Percentiles rank a stretch among this genome's conserved stretches.
Evolutionary conservation across 176 grass and related monocot species (phyloP).

Genomic region (bread wheat (Triticum aestivum)): DNA sequence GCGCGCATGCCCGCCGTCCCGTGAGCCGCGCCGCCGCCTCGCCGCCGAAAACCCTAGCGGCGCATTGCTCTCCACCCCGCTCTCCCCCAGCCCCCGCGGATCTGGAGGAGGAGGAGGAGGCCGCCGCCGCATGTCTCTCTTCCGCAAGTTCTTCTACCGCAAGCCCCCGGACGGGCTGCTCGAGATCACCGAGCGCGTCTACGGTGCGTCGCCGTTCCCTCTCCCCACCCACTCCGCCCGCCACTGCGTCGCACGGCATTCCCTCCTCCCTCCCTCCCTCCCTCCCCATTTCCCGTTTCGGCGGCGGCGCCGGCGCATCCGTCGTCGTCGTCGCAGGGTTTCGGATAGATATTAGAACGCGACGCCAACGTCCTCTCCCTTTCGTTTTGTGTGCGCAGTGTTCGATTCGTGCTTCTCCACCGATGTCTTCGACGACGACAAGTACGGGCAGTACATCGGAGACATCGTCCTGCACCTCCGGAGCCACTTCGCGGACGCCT

Average conservation of each 20-base stretch:
- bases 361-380: not conserved
- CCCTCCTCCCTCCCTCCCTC: not conserved
- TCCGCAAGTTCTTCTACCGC: slow-evolving; percentile 98
- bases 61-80: not conserved
- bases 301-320: no score
- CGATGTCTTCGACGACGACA: slow-evolving; percentile 69
- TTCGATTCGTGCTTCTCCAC: slow-evolving; percentile 99
- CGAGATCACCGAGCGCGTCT: slow-evolving; percentile 96
- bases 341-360: not conserved
- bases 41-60: slow-evolving; percentile 12
- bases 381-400: slow-evolving; percentile 39
- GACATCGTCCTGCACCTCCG: slow-evolving; percentile 77
- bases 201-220: slow-evolving; percentile 48
- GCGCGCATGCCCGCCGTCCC: not conserved
- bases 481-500: slow-evolving; percentile 77
- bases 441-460: slow-evolving; percentile 73
- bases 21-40: not conserved
- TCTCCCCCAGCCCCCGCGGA: not conserved
- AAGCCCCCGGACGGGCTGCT: slow-evolving; percentile 96
- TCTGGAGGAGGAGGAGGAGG: slow-evolving; percentile 19
- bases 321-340: not conserved
- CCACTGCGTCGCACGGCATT: not conserved
- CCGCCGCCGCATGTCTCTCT: slow-evolving; percentile 64
- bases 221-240: not conserved
- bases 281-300: not conserved